Evolutionary conservation across 2,329 filamentous ascomycete genomes (phyloP).

Genomic region (Penicillium sp.): DNA sequence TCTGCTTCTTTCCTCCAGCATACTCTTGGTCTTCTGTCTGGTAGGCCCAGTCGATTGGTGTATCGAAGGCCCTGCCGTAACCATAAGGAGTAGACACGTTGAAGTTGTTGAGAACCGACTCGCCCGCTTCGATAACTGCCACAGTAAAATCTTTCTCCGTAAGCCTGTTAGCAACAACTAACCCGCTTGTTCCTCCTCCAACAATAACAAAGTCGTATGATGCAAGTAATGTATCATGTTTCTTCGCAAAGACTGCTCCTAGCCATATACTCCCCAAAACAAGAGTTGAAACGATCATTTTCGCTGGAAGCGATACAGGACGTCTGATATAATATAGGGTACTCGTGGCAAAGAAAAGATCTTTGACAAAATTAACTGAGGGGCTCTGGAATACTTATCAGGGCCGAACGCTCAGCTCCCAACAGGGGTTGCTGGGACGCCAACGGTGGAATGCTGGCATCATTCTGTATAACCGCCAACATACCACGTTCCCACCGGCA

Average conservation of each 20-base stretch:
- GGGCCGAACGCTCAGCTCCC: not conserved
- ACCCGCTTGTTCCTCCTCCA: slow-evolving; percentile 38
- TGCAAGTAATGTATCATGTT: slow-evolving; percentile 3
- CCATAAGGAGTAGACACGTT: slow-evolving; percentile 29
- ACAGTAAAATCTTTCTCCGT: slow-evolving; percentile 32
- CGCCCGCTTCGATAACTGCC: slow-evolving; percentile 34
- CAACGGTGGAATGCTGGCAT: not conserved
- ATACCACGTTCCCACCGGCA: not conserved
- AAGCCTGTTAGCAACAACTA: slow-evolving; percentile 37
- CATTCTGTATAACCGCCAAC: not conserved
- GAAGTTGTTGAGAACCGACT: slow-evolving; percentile 28
- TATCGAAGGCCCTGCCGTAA: slow-evolving; percentile 32
- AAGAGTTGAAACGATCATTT: slow-evolving; percentile 7
- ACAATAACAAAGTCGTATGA: slow-evolving; percentile 37
- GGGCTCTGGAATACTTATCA: not conserved
- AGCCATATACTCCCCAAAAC: slow-evolving; percentile 7
- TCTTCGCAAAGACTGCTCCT: slow-evolving; percentile 8
- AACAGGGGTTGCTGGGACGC: not conserved
- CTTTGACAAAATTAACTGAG: not conserved
- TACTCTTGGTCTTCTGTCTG: slow-evolving; percentile 43
- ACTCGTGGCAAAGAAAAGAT: not conserved
- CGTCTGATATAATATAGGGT: not conserved
- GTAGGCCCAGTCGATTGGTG: slow-evolving; percentile 46
- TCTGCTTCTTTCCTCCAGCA: slow-evolving; percentile 31
- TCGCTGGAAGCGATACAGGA: not conserved